Evolutionary conservation across 805 yeast genomes (phyloP), one percentile per base, ranked within the genome.

Genomic region (Yarrowia osloensis): DNA sequence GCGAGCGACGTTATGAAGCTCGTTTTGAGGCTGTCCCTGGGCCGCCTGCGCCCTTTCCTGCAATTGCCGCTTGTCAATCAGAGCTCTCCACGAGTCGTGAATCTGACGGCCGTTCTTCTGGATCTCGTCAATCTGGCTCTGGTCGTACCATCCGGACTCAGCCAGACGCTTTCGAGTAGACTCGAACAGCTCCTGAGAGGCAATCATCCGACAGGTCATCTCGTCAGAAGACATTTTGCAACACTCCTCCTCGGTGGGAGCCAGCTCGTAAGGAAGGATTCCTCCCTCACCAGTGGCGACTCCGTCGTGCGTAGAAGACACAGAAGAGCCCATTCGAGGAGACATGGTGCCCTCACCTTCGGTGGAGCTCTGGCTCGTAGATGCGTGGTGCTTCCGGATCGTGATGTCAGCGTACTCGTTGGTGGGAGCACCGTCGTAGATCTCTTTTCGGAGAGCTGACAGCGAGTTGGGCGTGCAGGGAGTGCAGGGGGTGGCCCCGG

Each of bases 121-220:
- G 11, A 61, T 61, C 40, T 61, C 66, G n/a, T 61, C 54, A 11
- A 46, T 61, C 52, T 44, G 52, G 13, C 40, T 46, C 31, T 61
- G 54, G n/a, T 61, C 54, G 19, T 61, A 61, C 66, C 66, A 61
- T 9, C 66, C 66, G 15, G 66, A 61, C 54, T 61, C 66, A 9
- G 52, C 66, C n/a, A 61, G 44, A 1, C 66, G 66, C 40, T 46
- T 61, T 22, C 40, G 52, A n/a, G 66, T 61, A 19, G 66, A 44
- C 26, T 61, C 54, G n/a, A 61, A 61, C 26, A 61, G 54, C 42
- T 61, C 66, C 33, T 31, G 52, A 0, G 66, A 61, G 24, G 66
- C 66, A 35, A 61, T 44, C 66, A 61, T 61, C 26, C 54, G 52
- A 19, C 54, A 44, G n/a, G 66, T 61, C 66, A 61, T 61, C 35